A percentile compares a stretch with the other conserved stretches of the same genome.
Conservation (phyloP, 2,329 filamentous ascomycete species). For the Diaporthe vexans region DNA sequence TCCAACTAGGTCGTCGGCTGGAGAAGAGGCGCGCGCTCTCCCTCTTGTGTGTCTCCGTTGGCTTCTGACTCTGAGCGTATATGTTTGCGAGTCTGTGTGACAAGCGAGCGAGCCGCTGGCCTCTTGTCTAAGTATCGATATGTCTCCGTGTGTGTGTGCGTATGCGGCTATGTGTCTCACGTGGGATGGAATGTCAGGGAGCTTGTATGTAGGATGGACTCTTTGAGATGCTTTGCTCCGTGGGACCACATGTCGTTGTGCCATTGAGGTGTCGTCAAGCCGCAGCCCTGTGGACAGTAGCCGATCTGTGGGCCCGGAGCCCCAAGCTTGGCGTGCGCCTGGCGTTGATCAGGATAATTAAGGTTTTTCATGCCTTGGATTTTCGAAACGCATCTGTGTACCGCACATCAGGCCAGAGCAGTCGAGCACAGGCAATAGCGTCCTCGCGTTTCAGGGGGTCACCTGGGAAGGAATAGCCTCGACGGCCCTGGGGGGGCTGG, state of each 20-base stretch:
- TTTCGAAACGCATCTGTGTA: slow-evolving; percentile 35
- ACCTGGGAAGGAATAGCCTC: slow-evolving; percentile 22
- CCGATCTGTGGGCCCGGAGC: slow-evolving; percentile 31
- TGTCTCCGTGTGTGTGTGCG: neutral
- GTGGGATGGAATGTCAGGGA: slow-evolving; percentile 19
- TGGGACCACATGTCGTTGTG: slow-evolving; percentile 30
- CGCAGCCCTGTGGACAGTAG: slow-evolving; percentile 26
- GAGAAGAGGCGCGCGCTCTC: slow-evolving; percentile 16
- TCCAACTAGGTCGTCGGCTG: neutral
- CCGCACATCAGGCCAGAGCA: slow-evolving; percentile 29
- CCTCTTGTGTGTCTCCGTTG: neutral
- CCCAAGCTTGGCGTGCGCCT: slow-evolving; percentile 31
- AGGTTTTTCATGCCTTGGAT: slow-evolving; percentile 36
- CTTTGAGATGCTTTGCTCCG: slow-evolving; percentile 3
- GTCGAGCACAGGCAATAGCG: slow-evolving; percentile 14
- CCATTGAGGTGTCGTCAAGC: slow-evolving; percentile 27
- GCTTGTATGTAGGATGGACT: slow-evolving; percentile 25
- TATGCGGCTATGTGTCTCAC: slow-evolving; percentile 10
- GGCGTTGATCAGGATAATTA: slow-evolving; percentile 34
- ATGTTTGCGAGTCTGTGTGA: neutral
- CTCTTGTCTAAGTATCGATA: neutral
- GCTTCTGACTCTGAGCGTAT: neutral
- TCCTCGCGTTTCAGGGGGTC: slow-evolving; percentile 16
- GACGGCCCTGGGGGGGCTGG: neutral
- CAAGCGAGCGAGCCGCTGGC: no score